These are phyloP conservation scores for Mycosphaerella sp. DNA, from an alignment of 2,329 filamentous ascomycete genomes.

Conservation along the genomic window DNA sequence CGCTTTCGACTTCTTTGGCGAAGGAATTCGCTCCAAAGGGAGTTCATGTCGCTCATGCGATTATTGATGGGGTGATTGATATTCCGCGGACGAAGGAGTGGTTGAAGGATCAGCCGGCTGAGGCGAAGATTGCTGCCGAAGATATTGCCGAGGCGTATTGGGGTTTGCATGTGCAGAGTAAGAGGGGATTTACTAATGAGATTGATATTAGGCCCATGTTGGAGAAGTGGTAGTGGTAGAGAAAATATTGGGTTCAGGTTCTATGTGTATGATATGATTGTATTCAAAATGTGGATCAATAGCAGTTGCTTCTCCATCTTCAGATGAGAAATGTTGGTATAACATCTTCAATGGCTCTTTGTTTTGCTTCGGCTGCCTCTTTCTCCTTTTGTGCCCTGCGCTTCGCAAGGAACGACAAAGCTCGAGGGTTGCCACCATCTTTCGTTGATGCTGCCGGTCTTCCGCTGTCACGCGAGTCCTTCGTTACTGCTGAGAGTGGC, in stretches of 20 bases:
- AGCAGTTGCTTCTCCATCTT: conserved; percentile 4
- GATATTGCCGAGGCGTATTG: conserved; percentile 88
- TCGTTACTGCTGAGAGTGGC: too few relatives aligned
- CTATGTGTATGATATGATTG: neutral
- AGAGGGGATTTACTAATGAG: conserved; percentile 74
- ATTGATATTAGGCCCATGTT: conserved; percentile 72
- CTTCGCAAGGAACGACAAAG: conserved; percentile 20
- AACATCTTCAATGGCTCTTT: conserved; percentile 28
- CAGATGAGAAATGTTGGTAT: conserved; percentile 44
- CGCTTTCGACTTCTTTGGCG: conserved; percentile 67
- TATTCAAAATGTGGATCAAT: neutral
- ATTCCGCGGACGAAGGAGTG: conserved; percentile 63
- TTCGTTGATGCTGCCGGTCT: neutral
- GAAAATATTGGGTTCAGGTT: neutral
- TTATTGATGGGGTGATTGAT: conserved; percentile 75
- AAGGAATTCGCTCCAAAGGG: conserved; percentile 80
- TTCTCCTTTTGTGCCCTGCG: conserved; percentile 31
- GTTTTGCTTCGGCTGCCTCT: conserved; percentile 22
- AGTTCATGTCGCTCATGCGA: conserved; percentile 73
- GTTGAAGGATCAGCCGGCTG: conserved; percentile 49
- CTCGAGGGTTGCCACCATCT: neutral
- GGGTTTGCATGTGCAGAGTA: conserved; percentile 73
- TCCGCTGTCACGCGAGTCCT: too few relatives aligned
- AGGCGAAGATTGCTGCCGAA: conserved; percentile 67
- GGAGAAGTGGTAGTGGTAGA: conserved; percentile 82